phyloP scores from a whole-genome alignment of 2,329 filamentous ascomycete genomes.

The Stagonosporopsis vannaccii region DNA sequence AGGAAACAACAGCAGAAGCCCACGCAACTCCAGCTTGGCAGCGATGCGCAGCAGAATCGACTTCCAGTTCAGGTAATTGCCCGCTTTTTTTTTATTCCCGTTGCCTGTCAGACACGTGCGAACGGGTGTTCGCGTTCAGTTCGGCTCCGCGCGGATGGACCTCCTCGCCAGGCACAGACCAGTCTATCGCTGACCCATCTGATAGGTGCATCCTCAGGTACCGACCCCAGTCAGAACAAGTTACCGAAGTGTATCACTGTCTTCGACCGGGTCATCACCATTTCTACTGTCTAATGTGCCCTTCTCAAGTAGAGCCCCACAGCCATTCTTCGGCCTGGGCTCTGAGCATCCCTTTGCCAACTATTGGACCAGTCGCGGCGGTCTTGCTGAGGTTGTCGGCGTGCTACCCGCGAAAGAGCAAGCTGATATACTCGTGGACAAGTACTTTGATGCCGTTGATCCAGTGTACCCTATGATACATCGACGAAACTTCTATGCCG shows the following conservation, averaged over 20 bases:
- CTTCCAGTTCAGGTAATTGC: conserved; percentile 40
- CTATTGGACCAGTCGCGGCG: conserved; percentile 83
- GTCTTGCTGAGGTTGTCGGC: conserved; percentile 75
- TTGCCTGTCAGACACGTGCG: conserved; percentile 14
- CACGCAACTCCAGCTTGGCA: conserved; percentile 29
- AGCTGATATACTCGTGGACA: conserved; percentile 70
- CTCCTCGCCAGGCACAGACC: conserved; percentile 12
- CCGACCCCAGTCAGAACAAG: conserved; percentile 38
- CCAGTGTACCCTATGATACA: conserved; percentile 84
- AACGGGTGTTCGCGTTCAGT: conserved; percentile 23
- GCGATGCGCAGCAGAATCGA: conserved; percentile 30
- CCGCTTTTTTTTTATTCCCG: conserved; percentile 24
- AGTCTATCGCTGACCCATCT: conserved; percentile 22
- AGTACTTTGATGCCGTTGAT: conserved; percentile 69
- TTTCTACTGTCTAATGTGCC: conserved; percentile 75
- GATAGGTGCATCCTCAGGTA: conserved; percentile 30
- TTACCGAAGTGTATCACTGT: conserved; percentile 45
- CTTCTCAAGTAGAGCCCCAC: conserved; percentile 73
- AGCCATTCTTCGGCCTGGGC: conserved; percentile 82
- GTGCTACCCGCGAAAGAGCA: conserved; percentile 79
- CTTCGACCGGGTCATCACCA: conserved; percentile 54
- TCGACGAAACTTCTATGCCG: conserved; percentile 75
- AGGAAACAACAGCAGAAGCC: conserved; percentile 42
- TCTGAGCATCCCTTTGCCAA: conserved; percentile 82
- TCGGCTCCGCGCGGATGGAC: conserved; percentile 8